phyloP scores from a whole-genome alignment of 495 filamentous ascomycete species.

The Delitschia confertaspora region DNA sequence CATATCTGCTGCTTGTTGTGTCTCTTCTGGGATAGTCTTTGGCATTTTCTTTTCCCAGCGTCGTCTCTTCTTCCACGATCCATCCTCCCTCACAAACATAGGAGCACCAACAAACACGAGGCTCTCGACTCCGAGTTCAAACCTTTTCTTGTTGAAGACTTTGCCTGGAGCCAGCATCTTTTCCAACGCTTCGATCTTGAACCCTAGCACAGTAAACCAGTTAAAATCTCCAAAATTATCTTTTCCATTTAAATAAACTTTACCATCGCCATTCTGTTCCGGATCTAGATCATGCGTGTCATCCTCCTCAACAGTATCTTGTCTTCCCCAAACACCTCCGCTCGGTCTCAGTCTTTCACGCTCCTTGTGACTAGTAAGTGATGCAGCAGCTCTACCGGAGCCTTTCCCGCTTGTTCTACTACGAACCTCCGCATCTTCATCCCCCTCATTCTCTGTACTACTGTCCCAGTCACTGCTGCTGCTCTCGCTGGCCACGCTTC shows the following conservation, averaged over 20 bases:
- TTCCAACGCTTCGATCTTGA: constrained; percentile 68
- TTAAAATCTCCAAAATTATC: constrained; percentile 32
- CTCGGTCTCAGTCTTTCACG: constrained; percentile 9
- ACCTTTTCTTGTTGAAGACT: constrained; percentile 76
- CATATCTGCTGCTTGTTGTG: constrained; percentile 22
- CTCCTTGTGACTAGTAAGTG: constrained; percentile 22
- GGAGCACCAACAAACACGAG: constrained; percentile 80
- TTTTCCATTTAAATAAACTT: constrained; percentile 5
- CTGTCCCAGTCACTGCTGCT: constrained; percentile 37
- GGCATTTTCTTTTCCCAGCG: constrained; percentile 49
- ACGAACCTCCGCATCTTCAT: constrained; percentile 28
- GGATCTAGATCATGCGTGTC: constrained; percentile 15
- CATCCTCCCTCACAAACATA: constrained; percentile 77
- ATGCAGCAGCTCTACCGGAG: constrained; percentile 9
- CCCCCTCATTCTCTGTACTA: constrained; percentile 45
- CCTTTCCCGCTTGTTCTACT: constrained; percentile 32
- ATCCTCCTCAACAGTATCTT: constrained; percentile 25
- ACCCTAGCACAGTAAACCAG: constrained; percentile 72
- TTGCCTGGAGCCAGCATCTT: constrained; percentile 71
- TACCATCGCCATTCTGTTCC: constrained; percentile 4
- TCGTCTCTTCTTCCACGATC: constrained; percentile 67
- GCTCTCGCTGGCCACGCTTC: constrained; percentile 31
- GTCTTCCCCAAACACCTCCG: constrained; percentile 17
- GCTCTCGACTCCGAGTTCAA: constrained; percentile 79
- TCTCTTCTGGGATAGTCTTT: not conserved